A percentile compares a stretch with the other conserved stretches of the same genome.
Conservation (phyloP, 371 early-diverging fungal species). For the Lichtheimia ramosa region DNA sequence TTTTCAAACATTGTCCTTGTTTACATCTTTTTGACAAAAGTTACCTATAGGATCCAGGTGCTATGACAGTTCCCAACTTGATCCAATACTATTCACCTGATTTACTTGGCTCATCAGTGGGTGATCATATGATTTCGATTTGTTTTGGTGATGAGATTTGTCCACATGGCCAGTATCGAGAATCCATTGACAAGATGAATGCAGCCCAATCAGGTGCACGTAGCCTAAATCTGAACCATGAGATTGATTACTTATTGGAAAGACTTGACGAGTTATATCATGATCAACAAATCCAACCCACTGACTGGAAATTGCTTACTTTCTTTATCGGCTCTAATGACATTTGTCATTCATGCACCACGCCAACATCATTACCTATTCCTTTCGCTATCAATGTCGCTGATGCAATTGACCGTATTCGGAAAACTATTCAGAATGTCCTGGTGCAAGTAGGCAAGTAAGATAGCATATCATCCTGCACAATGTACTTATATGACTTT, state of each 20-base stretch:
- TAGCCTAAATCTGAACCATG: conserved; percentile 38
- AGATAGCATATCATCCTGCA: neutral
- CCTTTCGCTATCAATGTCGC: conserved; percentile 27
- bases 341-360: conserved; percentile 57
- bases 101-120: conserved; percentile 41
- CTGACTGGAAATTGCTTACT: conserved; percentile 65
- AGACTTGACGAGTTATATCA: conserved; percentile 27
- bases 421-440: conserved; percentile 23
- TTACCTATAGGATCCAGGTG: conserved; percentile 33
- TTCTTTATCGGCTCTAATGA: conserved; percentile 74
- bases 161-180: conserved; percentile 40
- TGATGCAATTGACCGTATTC: conserved; percentile 38
- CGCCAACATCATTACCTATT: conserved; percentile 24
- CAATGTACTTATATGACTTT: neutral
- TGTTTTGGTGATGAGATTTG: conserved; percentile 48
- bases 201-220: conserved; percentile 54
- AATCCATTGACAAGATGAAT: conserved; percentile 37
- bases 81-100: conserved; percentile 35
- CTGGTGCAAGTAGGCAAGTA: conserved; percentile 37
- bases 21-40: neutral
- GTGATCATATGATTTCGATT: conserved; percentile 39
- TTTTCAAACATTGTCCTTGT: neutral
- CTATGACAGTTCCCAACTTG: conserved; percentile 46
- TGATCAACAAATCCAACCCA: conserved; percentile 28
- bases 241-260: conserved; percentile 40